phyloP scores from a whole-genome alignment of 441 rosid genomes.

The Lepidium campestre region DNA sequence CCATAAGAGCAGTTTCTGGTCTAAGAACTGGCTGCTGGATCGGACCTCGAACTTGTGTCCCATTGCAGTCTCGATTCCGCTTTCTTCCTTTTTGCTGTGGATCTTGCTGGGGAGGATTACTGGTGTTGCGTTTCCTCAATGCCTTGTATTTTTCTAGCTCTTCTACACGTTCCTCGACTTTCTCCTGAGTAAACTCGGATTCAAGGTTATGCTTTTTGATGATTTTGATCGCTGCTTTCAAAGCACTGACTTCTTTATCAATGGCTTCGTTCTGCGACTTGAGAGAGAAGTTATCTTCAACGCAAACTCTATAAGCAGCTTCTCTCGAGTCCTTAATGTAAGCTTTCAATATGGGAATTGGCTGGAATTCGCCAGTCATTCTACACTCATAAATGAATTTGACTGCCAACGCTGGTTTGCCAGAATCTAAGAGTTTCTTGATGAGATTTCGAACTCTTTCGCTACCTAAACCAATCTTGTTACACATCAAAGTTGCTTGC shows the following conservation, averaged over 20 bases:
- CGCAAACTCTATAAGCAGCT: conserved; percentile 27
- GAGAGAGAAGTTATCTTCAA: conserved; percentile 41
- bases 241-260: conserved; percentile 48
- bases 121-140: conserved; percentile 28
- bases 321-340: conserved; percentile 34
- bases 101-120: conserved; percentile 33
- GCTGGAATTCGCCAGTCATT: conserved; percentile 48
- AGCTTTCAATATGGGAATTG: conserved; percentile 47
- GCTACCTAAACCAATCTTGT: conserved; percentile 44
- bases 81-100: conserved; percentile 31
- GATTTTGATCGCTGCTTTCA: conserved; percentile 54
- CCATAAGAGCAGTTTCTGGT: conserved; percentile 4
- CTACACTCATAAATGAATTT: conserved; percentile 59
- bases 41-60: conserved; percentile 30
- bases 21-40: conserved; percentile 26
- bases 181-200: conserved; percentile 35
- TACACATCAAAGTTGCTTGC: conserved; percentile 42
- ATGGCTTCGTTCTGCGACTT: conserved; percentile 54
- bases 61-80: conserved; percentile 33
- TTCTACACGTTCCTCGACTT: conserved; percentile 42
- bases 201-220: conserved; percentile 54
- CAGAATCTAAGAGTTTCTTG: conserved; percentile 45
- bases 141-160: conserved; percentile 58
- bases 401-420: conserved; percentile 48
- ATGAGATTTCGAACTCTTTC: conserved; percentile 38